Conservation (phyloP, 164 flowering plant species). For the grape (Vitis vinifera) region DNA sequence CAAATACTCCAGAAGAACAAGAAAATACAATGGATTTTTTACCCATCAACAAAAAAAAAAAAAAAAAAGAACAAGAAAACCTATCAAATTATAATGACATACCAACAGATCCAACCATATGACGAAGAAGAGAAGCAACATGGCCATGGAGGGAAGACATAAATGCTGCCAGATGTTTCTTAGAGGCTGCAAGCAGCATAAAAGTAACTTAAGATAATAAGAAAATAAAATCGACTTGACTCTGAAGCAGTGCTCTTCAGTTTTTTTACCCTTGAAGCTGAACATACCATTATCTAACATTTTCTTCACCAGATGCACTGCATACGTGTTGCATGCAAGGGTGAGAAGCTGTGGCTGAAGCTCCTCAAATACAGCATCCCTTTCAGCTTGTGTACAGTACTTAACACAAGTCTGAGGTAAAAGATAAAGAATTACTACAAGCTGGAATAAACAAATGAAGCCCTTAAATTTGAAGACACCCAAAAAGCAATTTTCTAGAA, state of each 20-base stretch:
- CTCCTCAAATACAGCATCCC: slow-evolving; percentile 73
- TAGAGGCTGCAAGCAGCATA: slow-evolving; percentile 64
- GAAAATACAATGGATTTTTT: not conserved
- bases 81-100: slow-evolving; percentile 22
- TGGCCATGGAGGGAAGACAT: slow-evolving; percentile 85
- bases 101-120: slow-evolving; percentile 95
- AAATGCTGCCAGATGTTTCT: slow-evolving; percentile 72
- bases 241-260: not conserved
- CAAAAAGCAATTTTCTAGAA: not conserved
- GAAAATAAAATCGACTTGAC: not conserved
- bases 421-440: slow-evolving; percentile 1
- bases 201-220: not conserved
- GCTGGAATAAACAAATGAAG: not conserved
- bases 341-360: slow-evolving; percentile 73
- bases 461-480: not conserved
- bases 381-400: slow-evolving; percentile 76
- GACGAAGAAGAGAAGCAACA: slow-evolving; percentile 88
- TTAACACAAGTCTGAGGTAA: slow-evolving; percentile 74
- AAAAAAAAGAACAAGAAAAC: not conserved
- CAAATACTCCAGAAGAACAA: not conserved
- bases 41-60: not conserved
- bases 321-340: slow-evolving; percentile 75
- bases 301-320: slow-evolving; percentile 87
- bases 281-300: slow-evolving; percentile 83
- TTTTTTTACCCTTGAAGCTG: not conserved